These are phyloP conservation scores for Olyra latifolia DNA, from an alignment of 176 grass and related monocot species.

Conservation along the genomic window DNA sequence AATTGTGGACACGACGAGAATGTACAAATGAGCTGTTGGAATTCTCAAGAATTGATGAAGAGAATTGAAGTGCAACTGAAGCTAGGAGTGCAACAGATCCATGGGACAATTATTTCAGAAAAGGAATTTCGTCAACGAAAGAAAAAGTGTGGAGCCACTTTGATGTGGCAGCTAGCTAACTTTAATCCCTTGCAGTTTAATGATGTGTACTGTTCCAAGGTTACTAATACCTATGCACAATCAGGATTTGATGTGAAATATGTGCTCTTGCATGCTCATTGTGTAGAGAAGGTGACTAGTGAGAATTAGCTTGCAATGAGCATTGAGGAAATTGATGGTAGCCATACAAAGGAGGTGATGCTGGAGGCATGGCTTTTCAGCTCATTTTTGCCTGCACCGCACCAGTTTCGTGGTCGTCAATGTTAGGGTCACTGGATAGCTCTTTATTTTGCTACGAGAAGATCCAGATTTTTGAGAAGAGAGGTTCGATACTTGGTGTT, in stretches of 20 bases:
- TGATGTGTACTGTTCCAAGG: no score
- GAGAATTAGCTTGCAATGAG: conserved; percentile 69
- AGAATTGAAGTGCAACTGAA: no score
- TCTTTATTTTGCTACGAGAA: conserved; percentile 82
- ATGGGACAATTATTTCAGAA: no score
- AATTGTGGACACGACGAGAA: no score
- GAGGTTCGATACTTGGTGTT: conserved; percentile 81
- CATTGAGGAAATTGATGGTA: conserved; percentile 72
- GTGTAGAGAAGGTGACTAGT: conserved; percentile 79
- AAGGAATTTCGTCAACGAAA: no score
- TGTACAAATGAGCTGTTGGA: no score
- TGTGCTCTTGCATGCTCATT: conserved; percentile 74
- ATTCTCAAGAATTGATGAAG: no score
- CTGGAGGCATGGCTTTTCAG: conserved; percentile 57
- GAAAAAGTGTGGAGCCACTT: no score
- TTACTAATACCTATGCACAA: conserved; percentile 89
- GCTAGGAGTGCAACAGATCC: no score
- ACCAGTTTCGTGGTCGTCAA: conserved; percentile 81
- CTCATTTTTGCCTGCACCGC: conserved; percentile 80
- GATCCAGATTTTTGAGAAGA: conserved; percentile 99
- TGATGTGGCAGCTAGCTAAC: no score
- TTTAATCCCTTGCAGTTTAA: no score
- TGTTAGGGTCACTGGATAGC: conserved; percentile 79
- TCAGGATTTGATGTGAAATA: conserved; percentile 97
- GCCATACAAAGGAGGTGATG: conserved; percentile 33